Evolutionary conservation across 768 basidiomycete species (phyloP), one percentile per base, ranked within the genome.

Genomic region (Russula brevipes): DNA sequence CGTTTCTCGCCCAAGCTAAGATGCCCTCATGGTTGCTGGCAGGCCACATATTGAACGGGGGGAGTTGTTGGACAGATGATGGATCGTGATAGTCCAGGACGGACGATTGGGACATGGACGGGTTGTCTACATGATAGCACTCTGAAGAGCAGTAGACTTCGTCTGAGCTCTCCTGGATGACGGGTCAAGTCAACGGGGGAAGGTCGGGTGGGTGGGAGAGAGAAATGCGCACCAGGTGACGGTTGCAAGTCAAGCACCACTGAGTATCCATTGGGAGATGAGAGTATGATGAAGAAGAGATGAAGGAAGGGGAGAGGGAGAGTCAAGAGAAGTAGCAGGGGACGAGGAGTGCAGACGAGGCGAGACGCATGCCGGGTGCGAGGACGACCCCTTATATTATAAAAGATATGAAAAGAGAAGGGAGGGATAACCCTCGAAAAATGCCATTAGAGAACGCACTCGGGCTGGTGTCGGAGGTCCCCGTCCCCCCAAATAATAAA

Each of bases 161-260:
- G 1, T 71, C 63, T 4, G 72, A 71, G 35, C 68, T 72, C 72
- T 75, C 81, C 70, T 53, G 64, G 61, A 54, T 10, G 57, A 58
- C 4, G 52, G 58, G 58, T 24, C 59, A 62, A n/a, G 70, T 65
- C 69, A 72, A 71, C 62, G 66, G 39, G 24, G 64, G 17, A 35
- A 14, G n/a, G 44, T 38, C 44, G 35, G 39, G 30, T 46, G 57
- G 62, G 44, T 51, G 59, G 36, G 42, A 31, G 53, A 54, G 59
- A 36, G 38, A 51, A 59, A 54, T 52, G 81, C 83, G 42, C 72
- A 83, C 87, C 66, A 85, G 73, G 67, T 79, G 81, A 66, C 80
- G 78, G 67, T 80, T 78, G 77, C 88, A 90, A 59, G 78, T 77
- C 67, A 89, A 77, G 72, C 88, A 90, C 85, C 85, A 87, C 76